Conservation (phyloP, 192 early-diverging fungal species). For the Martensiomyces pterosporus region DNA sequence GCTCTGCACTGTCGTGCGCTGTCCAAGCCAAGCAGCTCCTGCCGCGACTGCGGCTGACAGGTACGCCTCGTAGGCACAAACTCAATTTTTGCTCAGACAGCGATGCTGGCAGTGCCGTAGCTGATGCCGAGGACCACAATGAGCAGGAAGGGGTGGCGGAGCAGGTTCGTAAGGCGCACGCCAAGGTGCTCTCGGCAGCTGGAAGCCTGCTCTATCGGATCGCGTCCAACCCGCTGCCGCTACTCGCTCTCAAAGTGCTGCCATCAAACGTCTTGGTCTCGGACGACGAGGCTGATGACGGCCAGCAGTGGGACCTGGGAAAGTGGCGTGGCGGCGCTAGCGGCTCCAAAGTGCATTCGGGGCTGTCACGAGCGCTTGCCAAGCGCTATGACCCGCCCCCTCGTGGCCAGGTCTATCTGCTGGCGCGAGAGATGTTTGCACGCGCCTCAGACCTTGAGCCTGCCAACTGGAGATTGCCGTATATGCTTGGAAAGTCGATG, state of each 20-base stretch:
- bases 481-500: constrained; percentile 33
- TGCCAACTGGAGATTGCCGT: constrained; percentile 27
- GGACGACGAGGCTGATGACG: constrained; percentile 8
- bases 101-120: not conserved
- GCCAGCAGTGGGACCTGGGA: constrained; percentile 37
- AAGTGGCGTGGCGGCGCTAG: constrained; percentile 11
- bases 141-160: not conserved
- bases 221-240: constrained; percentile 26
- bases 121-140: not conserved
- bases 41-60: constrained; percentile 4
- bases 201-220: constrained; percentile 30
- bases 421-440: constrained; percentile 26
- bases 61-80: too few relatives aligned
- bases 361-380: constrained; percentile 13
- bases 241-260: constrained; percentile 29
- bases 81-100: too few relatives aligned
- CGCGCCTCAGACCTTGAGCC: constrained; percentile 20
- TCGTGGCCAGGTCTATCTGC: constrained; percentile 5
- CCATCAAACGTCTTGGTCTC: constrained; percentile 32
- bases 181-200: constrained; percentile 16
- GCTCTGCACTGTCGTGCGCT: constrained; percentile 29
- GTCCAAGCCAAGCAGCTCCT: constrained; percentile 31
- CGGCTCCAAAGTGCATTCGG: too few relatives aligned
- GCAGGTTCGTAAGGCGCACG: constrained; percentile 8
- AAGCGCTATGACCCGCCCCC: constrained; percentile 26